Percentiles rank a stretch among this genome's conserved stretches.
phyloP scores from a whole-genome alignment of 768 basidiomycete species.

The Dacryopinax spathularia region DNA sequence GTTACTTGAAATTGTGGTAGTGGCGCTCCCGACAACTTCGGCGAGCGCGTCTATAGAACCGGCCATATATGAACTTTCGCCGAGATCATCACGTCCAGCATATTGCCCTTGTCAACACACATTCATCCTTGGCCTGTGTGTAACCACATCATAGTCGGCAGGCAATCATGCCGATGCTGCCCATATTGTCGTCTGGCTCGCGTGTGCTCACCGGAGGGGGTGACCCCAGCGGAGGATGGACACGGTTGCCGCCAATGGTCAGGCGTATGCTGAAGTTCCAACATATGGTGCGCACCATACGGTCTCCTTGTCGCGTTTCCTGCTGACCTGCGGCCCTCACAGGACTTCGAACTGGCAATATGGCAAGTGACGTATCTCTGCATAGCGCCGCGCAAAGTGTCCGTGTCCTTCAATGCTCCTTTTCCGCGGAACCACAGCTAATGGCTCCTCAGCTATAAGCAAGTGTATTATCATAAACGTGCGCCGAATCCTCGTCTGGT shows the following conservation, averaged over 20 bases:
- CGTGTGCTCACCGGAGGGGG: constrained; percentile 6
- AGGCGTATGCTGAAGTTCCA: constrained; percentile 65
- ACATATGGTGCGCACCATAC: constrained; percentile 52
- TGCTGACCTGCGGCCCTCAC: not conserved
- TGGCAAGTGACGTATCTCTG: constrained; percentile 94
- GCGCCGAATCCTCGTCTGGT: too few relatives aligned
- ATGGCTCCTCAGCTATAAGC: constrained; percentile 15
- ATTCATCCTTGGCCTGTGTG: too few relatives aligned
- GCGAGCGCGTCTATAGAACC: not conserved
- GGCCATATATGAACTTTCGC: not conserved
- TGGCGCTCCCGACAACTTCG: not conserved
- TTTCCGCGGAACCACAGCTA: constrained; percentile 16
- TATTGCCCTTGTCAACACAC: too few relatives aligned
- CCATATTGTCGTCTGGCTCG: constrained; percentile 4
- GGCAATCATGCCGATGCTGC: not conserved
- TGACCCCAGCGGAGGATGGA: constrained; percentile 2
- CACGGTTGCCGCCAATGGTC: constrained; percentile 64
- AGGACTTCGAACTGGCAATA: constrained; percentile 95
- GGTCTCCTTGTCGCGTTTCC: not conserved
- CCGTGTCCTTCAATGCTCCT: constrained; percentile 18
- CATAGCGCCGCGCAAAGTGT: constrained; percentile 86
- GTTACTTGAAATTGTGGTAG: too few relatives aligned
- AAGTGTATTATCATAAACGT: constrained; percentile 95
- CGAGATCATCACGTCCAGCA: not conserved
- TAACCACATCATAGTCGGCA: too few relatives aligned